Conservation (phyloP, 2,329 filamentous ascomycete genomes). For the Fusarium armeniacum region DNA sequence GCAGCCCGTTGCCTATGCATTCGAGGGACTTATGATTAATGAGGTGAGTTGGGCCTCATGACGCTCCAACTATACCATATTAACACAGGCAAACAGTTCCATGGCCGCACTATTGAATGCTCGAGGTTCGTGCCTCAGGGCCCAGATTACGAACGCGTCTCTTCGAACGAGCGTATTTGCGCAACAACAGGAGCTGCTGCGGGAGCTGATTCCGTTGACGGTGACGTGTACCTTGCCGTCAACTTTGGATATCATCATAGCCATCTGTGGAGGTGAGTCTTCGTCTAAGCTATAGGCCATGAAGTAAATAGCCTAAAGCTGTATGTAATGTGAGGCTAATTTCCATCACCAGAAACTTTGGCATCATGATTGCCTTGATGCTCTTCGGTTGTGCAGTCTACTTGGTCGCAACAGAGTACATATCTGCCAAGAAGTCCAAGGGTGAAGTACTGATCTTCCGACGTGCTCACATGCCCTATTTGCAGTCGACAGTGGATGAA, state of each 20-base stretch:
- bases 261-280: conserved; percentile 64
- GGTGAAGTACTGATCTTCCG: conserved; percentile 73
- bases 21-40: conserved; percentile 75
- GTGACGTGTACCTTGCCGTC: conserved; percentile 70
- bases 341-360: conserved; percentile 38
- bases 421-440: conserved; percentile 66
- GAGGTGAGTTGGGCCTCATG: conserved; percentile 55
- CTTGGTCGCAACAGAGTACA: conserved; percentile 64
- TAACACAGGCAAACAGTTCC: conserved; percentile 43
- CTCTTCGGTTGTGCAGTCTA: conserved; percentile 63
- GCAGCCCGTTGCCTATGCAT: conserved; percentile 71
- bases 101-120: conserved; percentile 69
- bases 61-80: no score
- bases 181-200: conserved; percentile 66
- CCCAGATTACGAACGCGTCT: conserved; percentile 53
- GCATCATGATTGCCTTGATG: conserved; percentile 67
- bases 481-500: conserved; percentile 8
- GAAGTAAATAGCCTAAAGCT: no score
- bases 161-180: conserved; percentile 64
- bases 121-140: conserved; percentile 61
- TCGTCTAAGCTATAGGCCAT: no score
- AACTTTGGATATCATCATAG: conserved; percentile 69
- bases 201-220: conserved; percentile 67
- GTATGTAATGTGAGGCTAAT: not conserved
- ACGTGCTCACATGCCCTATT: conserved; percentile 53